A percentile compares a stretch with the other conserved stretches of the same genome.
Conservation (phyloP, 2,329 filamentous ascomycete genomes). For the Neopestalotiopsis clavispora region DNA sequence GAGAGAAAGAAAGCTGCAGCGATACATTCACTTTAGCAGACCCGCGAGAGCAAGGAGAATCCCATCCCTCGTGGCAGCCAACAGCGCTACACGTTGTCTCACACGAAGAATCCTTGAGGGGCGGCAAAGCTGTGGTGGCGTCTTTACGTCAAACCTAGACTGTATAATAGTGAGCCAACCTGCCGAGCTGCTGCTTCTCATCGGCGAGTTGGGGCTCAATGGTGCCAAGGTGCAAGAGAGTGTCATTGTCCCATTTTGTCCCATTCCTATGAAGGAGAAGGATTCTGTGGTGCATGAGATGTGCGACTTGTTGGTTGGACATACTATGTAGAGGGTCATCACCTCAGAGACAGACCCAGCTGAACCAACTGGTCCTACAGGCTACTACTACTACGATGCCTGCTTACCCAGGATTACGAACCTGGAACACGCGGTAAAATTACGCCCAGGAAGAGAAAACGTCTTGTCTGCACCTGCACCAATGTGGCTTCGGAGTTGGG, state of each 20-base stretch:
- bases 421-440: slow-evolving; percentile 1
- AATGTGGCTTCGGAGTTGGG: slow-evolving; percentile 11
- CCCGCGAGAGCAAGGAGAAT: not conserved
- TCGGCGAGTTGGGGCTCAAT: not conserved
- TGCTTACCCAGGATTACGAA: not conserved
- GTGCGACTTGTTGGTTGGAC: not conserved
- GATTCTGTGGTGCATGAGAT: not conserved
- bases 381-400: not conserved
- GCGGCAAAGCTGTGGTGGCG: not conserved
- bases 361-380: not conserved
- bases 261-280: not conserved
- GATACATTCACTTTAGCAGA: not conserved
- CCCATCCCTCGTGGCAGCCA: not conserved
- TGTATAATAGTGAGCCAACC: not conserved
- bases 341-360: not conserved
- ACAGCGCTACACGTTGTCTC: not conserved
- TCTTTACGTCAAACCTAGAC: not conserved
- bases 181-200: not conserved
- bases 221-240: not conserved
- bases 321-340: not conserved
- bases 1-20: not conserved
- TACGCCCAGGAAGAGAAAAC: not conserved
- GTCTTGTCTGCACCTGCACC: slow-evolving; percentile 2
- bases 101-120: slow-evolving; percentile 2
- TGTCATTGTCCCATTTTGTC: not conserved